phyloP scores from a whole-genome alignment of 1,284 basidiomycete species.

The Sanghuangporus weigelae region DNA sequence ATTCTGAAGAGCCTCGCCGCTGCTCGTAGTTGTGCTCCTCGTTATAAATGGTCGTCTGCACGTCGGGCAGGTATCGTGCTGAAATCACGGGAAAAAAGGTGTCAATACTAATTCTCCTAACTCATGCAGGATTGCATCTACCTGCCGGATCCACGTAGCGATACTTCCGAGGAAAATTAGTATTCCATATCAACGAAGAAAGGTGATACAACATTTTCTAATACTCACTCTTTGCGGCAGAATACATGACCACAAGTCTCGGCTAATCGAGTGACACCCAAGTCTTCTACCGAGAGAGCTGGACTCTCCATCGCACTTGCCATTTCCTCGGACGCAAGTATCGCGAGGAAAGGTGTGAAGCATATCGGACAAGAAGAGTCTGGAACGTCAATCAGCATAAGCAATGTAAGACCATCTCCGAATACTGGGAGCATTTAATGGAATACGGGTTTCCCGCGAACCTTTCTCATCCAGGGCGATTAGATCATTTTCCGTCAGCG shows the following conservation, averaged over 20 bases:
- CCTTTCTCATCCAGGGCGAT: constrained; percentile 33
- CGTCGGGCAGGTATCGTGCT: constrained; percentile 61
- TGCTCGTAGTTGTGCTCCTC: background rate
- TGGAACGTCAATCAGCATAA: constrained; percentile 22
- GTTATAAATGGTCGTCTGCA: constrained; percentile 46
- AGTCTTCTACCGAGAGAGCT: constrained; percentile 56
- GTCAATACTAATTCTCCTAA: background rate
- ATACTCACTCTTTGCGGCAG: constrained; percentile 63
- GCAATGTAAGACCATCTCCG: background rate
- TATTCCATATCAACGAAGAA: background rate
- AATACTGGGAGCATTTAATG: background rate
- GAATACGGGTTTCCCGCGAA: constrained; percentile 26
- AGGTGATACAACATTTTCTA: constrained; percentile 1
- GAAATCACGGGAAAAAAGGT: background rate
- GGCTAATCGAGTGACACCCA: constrained; percentile 60
- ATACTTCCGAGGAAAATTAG: constrained; percentile 37
- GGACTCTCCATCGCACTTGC: constrained; percentile 70
- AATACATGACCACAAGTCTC: constrained; percentile 66
- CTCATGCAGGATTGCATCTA: constrained; percentile 28
- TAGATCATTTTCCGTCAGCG: constrained; percentile 39
- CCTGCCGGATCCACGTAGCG: constrained; percentile 55
- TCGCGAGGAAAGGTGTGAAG: constrained; percentile 53
- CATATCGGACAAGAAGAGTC: constrained; percentile 70
- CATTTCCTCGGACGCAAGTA: constrained; percentile 68
- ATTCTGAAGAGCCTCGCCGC: background rate